phyloP scores from a whole-genome alignment of 1,139 yeast species.

The Diutina scorzettiae region DNA sequence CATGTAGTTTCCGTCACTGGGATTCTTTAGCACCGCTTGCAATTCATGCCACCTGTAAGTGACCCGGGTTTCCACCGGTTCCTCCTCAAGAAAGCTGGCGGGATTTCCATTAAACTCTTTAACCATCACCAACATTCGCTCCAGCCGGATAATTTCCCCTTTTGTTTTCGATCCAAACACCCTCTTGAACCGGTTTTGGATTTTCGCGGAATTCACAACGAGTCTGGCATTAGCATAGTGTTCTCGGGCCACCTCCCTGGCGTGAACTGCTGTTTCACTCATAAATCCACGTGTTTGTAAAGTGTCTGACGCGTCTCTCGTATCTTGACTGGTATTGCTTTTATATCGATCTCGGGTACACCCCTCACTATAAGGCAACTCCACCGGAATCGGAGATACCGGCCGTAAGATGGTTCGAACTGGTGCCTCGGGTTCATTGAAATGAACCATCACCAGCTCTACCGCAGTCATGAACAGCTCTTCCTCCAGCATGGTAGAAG shows the following conservation, averaged over 20 bases:
- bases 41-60: slow-evolving; percentile 72
- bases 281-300: slow-evolving; percentile 10
- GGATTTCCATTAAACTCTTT: slow-evolving; percentile 16
- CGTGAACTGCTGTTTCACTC: slow-evolving; percentile 19
- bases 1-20: neutral
- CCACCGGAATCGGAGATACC: neutral
- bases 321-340: too few species aligned
- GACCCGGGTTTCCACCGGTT: slow-evolving; percentile 40
- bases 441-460: neutral
- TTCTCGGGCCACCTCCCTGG: slow-evolving; percentile 12
- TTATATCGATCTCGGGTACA: neutral
- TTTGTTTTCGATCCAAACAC: slow-evolving; percentile 13
- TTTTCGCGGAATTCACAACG: slow-evolving; percentile 12
- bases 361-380: neutral
- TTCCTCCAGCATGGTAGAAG: neutral
- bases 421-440: neutral
- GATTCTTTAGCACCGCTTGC: slow-evolving; percentile 32
- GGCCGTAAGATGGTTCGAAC: neutral
- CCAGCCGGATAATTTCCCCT: slow-evolving; percentile 58
- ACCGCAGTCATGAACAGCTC: neutral
- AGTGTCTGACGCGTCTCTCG: too few species aligned
- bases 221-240: slow-evolving; percentile 10
- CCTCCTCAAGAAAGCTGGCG: slow-evolving; percentile 26
- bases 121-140: slow-evolving; percentile 54
- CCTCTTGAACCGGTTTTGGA: neutral